Base-by-base conservation (phyloP, 1,139 yeast species). In the Entelexis paramagnoliae region DNA sequence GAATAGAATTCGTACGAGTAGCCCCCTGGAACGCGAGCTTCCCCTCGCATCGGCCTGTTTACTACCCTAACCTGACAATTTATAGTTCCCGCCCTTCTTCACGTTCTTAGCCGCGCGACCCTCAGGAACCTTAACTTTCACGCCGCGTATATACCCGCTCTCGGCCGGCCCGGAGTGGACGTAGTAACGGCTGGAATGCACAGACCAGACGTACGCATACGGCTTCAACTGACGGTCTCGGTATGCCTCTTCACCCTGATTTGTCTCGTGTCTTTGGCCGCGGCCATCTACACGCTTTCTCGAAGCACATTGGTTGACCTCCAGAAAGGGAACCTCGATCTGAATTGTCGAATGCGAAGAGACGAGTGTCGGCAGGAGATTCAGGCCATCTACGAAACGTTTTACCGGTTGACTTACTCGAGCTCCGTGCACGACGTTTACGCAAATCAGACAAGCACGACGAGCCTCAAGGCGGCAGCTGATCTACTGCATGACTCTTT, bases 271-370 rank as follows among this genome's bases (percentile, higher is more conserved):
- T 54, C 60, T 4, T 41, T 60, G 14, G 58, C 59, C 36, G 56
- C 54, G 11, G 59, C 60, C 11, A 57, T 58, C 3, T 57, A 48
- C 26, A 51, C 51, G 20, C 51, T 60, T 30, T 53, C 60, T 63
- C 78, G 87, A 17, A 66, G 71, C 16, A 81, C 81, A 55, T 77
- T 83, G 56, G 74, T 80, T 50, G 69, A 75, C 50, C 69, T 85
- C 50, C 72, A 94, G 60, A 76, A 80, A 2, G 88, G 84, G 55
- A 74, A 91, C 55, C 69, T 88, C 32, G 80, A 77, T 60, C 84
- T 86, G 42, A 84, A 86, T 22, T 83, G 95, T 6, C 87, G 85
- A 62, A 71, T 87, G 56, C 86, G 85, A 64, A 78, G 89, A 1
- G 78, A 91, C 1, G 96, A 88, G 66, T 74, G 87, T 20, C 74